A percentile compares a stretch with the other conserved stretches of the same genome.
Evolutionary conservation across 306 rosid species (phyloP).

Genomic region (Mimosa pudica): DNA sequence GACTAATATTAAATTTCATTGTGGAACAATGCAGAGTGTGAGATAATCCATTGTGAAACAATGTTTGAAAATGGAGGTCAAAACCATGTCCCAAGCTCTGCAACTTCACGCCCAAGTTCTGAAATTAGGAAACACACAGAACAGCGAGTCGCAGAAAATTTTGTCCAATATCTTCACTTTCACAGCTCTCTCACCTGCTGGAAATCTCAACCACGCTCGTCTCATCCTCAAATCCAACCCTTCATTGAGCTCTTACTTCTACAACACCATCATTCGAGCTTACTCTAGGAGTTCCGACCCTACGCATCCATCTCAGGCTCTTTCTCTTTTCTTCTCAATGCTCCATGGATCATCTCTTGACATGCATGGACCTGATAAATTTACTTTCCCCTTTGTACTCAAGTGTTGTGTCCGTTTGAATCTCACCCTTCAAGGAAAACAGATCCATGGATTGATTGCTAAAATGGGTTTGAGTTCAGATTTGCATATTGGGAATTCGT

Average conservation of each 20-base stretch:
- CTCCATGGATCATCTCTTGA: constrained; percentile 10
- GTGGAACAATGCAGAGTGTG: background rate
- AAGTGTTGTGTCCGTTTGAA: constrained; percentile 52
- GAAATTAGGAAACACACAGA: constrained; percentile 38
- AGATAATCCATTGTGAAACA: background rate
- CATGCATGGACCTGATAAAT: constrained; percentile 46
- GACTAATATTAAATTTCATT: no score
- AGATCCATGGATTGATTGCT: constrained; percentile 43
- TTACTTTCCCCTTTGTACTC: constrained; percentile 53
- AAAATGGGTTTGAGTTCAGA: constrained; percentile 44
- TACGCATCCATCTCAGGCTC: constrained; percentile 40
- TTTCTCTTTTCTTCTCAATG: constrained; percentile 47
- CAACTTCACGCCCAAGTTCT: constrained; percentile 56
- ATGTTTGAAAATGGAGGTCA: constrained; percentile 45
- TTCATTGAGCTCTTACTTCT: constrained; percentile 49
- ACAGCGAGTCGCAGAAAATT: constrained; percentile 5
- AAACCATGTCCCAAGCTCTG: constrained; percentile 52
- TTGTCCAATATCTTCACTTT: constrained; percentile 56
- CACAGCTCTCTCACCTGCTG: constrained; percentile 56
- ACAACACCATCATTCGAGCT: constrained; percentile 58
- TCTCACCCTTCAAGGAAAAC: constrained; percentile 43
- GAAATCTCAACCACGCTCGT: constrained; percentile 56
- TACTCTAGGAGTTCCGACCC: constrained; percentile 48
- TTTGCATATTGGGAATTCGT: constrained; percentile 43
- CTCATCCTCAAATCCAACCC: constrained; percentile 46